A percentile compares a stretch with the other conserved stretches of the same genome.
Conservation (phyloP, 805 yeast genomes). For the fission yeast (Schizosaccharomyces pombe) region ASM294v3 CU329670.1:4744501-4745000, state of each 20-base stretch:
- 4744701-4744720: not conserved
- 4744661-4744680: constrained; percentile 62
- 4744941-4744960: constrained; percentile 84
- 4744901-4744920: constrained; percentile 48
- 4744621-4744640: constrained; percentile 69
- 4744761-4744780: constrained; percentile 72
- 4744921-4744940: constrained; percentile 65
- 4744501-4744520: too few relatives aligned
- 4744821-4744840: constrained; percentile 34
- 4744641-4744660: constrained; percentile 65
- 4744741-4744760: constrained; percentile 66
- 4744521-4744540: too few relatives aligned
- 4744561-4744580: not conserved
- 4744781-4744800: constrained; percentile 57
- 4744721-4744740: constrained; percentile 27
- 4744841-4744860: not conserved
- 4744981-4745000: constrained; percentile 56
- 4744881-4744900: constrained; percentile 28
- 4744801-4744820: constrained; percentile 63
- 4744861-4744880: constrained; percentile 8
- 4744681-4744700: constrained; percentile 43
- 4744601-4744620: constrained; percentile 22
- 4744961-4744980: constrained; percentile 89
- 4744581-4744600: constrained; percentile 1
- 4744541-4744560: too few relatives aligned